Evolutionary conservation across 2,329 filamentous ascomycete species (phyloP).

Genomic region (Diaporthe vexans): DNA sequence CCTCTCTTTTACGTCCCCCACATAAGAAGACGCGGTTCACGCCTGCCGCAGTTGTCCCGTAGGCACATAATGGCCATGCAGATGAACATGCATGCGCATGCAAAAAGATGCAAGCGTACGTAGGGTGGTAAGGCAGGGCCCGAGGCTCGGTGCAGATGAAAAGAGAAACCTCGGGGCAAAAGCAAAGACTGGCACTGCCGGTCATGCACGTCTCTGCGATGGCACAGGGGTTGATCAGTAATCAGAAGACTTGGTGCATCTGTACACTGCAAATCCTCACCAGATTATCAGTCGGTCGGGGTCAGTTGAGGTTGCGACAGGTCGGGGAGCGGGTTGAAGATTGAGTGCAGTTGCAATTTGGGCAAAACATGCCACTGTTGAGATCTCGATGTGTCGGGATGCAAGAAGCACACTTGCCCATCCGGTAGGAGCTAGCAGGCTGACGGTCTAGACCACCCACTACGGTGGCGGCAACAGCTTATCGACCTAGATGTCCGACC

Average conservation of each 20-base stretch:
- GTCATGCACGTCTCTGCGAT: slow-evolving; percentile 11
- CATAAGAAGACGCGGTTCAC: slow-evolving; percentile 3
- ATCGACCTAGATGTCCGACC: background rate
- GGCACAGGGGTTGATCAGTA: slow-evolving; percentile 6
- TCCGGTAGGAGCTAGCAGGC: background rate
- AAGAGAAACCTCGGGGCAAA: background rate
- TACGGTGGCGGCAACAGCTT: background rate
- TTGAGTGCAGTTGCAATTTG: background rate
- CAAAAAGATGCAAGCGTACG: background rate
- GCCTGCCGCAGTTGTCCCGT: slow-evolving; percentile 2
- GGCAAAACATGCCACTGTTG: slow-evolving; percentile 17
- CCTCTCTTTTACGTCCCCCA: background rate
- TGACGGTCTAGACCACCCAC: slow-evolving; percentile 14
- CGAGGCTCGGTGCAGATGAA: slow-evolving; percentile 8
- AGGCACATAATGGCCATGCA: background rate
- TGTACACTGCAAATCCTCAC: background rate
- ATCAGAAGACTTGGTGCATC: background rate
- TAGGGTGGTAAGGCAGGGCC: slow-evolving; percentile 4
- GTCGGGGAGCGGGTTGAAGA: background rate
- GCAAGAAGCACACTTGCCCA: slow-evolving; percentile 29
- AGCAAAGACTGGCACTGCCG: background rate
- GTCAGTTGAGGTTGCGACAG: background rate
- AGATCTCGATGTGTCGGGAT: slow-evolving; percentile 29
- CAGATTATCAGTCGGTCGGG: background rate
- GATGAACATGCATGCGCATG: background rate